phyloP scores from a whole-genome alignment of 768 basidiomycete genomes.

The Rhodotorula toruloides region DNA sequence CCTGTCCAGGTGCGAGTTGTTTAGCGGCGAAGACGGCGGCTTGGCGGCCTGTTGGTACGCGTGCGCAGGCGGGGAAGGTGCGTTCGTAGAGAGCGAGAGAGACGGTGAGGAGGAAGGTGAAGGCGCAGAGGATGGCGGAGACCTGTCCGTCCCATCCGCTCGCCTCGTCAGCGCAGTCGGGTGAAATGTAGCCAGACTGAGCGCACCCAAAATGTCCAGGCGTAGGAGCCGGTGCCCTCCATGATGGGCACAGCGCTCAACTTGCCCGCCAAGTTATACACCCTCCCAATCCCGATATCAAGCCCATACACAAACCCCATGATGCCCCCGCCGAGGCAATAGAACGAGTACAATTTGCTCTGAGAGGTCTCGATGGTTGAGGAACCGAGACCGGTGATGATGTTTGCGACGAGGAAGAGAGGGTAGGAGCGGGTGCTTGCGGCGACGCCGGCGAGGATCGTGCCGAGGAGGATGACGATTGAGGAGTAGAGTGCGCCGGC shows the following conservation, averaged over 20 bases:
- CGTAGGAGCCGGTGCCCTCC: constrained; percentile 1
- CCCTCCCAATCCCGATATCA: constrained; percentile 15
- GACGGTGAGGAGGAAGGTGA: constrained; percentile 1
- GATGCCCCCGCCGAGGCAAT: neutral
- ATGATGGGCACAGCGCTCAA: constrained; percentile 14
- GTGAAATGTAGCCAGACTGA: neutral
- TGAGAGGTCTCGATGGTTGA: constrained; percentile 19
- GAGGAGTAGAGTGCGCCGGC: neutral
- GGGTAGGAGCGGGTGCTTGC: neutral
- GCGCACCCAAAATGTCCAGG: constrained; percentile 23
- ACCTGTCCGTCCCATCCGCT: too few relatives aligned
- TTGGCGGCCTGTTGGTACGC: constrained; percentile 18
- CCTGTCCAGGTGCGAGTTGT: neutral
- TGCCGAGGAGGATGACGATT: constrained; percentile 15
- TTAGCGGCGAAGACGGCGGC: neutral
- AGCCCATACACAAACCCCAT: constrained; percentile 16
- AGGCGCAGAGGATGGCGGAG: constrained; percentile 12
- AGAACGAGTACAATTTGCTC: constrained; percentile 16
- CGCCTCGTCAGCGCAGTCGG: neutral
- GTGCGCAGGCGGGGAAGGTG: constrained; percentile 6
- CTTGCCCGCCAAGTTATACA: constrained; percentile 20
- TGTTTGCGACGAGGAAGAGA: constrained; percentile 13
- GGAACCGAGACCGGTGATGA: constrained; percentile 18
- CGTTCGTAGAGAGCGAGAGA: constrained; percentile 11
- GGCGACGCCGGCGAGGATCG: constrained; percentile 7